phyloP scores from a whole-genome alignment of 2,329 filamentous ascomycete genomes.

The Zasmidium citrigriseum region DNA sequence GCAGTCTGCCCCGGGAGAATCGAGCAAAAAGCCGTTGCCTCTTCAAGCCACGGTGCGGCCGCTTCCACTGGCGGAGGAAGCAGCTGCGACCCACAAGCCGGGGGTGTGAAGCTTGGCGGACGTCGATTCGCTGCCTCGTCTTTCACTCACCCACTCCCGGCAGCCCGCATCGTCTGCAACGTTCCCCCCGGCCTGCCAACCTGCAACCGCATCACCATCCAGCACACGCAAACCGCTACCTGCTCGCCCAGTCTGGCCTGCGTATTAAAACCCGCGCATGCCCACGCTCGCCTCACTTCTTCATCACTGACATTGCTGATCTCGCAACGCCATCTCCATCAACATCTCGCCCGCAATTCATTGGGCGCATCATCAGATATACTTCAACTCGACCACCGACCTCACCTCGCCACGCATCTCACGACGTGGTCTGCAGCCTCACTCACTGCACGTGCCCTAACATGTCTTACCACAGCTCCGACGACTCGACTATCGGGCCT shows the following conservation, averaged over 20 bases:
- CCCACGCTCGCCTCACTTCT: conserved; percentile 1
- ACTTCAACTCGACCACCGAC: background rate
- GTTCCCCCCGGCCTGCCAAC: too few relatives aligned
- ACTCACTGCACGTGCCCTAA: conserved; percentile 5
- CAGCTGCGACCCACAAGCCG: too few relatives aligned
- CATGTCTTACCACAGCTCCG: conserved; percentile 12
- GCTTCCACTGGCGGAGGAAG: too few relatives aligned
- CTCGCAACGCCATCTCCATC: background rate
- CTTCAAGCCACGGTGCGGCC: too few relatives aligned
- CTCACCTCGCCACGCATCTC: background rate
- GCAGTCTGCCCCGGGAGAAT: background rate
- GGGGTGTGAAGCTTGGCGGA: too few relatives aligned
- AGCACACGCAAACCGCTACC: too few relatives aligned
- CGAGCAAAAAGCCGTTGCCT: background rate
- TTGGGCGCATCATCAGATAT: conserved; percentile 8
- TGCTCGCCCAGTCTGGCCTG: too few relatives aligned
- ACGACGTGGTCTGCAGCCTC: conserved; percentile 2
- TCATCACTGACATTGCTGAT: background rate
- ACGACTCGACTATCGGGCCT: conserved; percentile 1
- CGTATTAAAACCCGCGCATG: background rate
- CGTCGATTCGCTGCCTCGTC: too few relatives aligned
- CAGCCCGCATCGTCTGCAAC: background rate
- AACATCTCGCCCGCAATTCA: background rate
- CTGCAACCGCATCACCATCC: too few relatives aligned
- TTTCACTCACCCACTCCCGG: too few relatives aligned